Percentiles rank a stretch among this genome's conserved stretches.
phyloP scores from a whole-genome alignment of 2,329 filamentous ascomycete species.

The Nothomitra cinnamomea region DNA sequence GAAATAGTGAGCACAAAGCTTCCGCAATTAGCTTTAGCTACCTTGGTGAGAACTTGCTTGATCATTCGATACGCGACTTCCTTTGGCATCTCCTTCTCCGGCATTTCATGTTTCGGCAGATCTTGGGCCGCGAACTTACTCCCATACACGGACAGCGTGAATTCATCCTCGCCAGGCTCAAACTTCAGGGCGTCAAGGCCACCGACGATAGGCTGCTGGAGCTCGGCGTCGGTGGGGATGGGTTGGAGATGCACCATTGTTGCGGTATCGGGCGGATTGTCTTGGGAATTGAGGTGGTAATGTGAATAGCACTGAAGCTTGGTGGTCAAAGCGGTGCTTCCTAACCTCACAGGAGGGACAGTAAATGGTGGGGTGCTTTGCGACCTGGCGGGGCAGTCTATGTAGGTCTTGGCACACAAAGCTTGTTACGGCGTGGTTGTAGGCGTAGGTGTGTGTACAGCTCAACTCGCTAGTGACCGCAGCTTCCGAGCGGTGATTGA shows the following conservation, averaged over 20 bases:
- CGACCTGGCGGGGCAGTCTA: too few relatives aligned
- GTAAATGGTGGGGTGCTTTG: too few relatives aligned
- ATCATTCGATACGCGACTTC: conserved; percentile 95
- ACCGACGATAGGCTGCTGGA: neutral
- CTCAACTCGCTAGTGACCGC: too few relatives aligned
- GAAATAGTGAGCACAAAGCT: neutral
- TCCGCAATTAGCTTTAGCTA: neutral
- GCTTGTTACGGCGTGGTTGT: too few relatives aligned
- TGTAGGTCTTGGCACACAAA: too few relatives aligned
- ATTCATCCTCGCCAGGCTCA: conserved; percentile 24
- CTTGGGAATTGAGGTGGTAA: too few relatives aligned
- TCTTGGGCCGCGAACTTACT: conserved; percentile 67
- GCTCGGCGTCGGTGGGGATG: neutral
- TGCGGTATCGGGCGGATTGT: neutral
- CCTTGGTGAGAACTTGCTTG: conserved; percentile 29
- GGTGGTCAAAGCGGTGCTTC: too few relatives aligned
- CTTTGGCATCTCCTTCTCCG: conserved; percentile 75
- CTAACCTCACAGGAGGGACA: too few relatives aligned
- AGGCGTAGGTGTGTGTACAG: too few relatives aligned
- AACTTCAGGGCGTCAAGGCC: neutral
- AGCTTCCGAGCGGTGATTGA: too few relatives aligned
- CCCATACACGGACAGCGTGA: conserved; percentile 73
- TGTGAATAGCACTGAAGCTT: too few relatives aligned
- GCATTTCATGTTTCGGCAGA: conserved; percentile 71
- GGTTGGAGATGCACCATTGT: neutral